phyloP scores from a whole-genome alignment of 106 monocot genomes.

The Apostasia ramifera region DNA sequence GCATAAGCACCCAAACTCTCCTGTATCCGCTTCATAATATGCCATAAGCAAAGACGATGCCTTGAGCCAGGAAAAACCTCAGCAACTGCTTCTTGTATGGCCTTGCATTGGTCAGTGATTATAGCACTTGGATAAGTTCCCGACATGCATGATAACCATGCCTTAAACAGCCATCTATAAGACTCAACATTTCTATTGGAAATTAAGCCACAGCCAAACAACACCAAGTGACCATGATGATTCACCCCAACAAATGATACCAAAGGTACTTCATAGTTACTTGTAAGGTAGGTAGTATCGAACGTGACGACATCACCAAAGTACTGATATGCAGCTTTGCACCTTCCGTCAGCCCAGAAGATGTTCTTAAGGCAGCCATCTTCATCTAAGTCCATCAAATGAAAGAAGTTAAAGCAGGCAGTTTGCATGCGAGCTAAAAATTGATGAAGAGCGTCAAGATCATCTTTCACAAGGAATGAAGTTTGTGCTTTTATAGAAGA shows the following conservation, averaged over 20 bases:
- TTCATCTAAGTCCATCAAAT: slow-evolving; percentile 39
- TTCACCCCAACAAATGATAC: slow-evolving; percentile 34
- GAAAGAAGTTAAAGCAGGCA: slow-evolving; percentile 29
- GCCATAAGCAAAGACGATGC: slow-evolving; percentile 24
- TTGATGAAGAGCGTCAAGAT: slow-evolving; percentile 26
- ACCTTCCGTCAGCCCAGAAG: slow-evolving; percentile 43
- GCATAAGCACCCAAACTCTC: slow-evolving; percentile 27
- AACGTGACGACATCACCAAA: slow-evolving; percentile 38
- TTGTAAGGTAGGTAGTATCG: slow-evolving; percentile 24
- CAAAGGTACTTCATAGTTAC: slow-evolving; percentile 37
- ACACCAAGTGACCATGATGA: slow-evolving; percentile 39
- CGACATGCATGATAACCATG: slow-evolving; percentile 33
- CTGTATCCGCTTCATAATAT: slow-evolving; percentile 32
- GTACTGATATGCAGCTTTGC: slow-evolving; percentile 30
- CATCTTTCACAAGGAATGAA: slow-evolving; percentile 19
- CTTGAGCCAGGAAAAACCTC: slow-evolving; percentile 29
- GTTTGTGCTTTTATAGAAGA: background rate
- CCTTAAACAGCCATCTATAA: slow-evolving; percentile 30
- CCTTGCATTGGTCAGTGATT: slow-evolving; percentile 33
- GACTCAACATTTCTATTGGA: slow-evolving; percentile 17
- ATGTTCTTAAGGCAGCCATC: slow-evolving; percentile 32
- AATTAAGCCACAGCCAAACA: slow-evolving; percentile 40
- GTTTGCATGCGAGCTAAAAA: slow-evolving; percentile 36
- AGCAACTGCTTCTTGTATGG: slow-evolving; percentile 32
- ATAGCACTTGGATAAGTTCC: slow-evolving; percentile 29